Evolutionary conservation across 2,329 filamentous ascomycete genomes (phyloP), one percentile per base, ranked within the genome.

Genomic region (Hortaea sp.): DNA sequence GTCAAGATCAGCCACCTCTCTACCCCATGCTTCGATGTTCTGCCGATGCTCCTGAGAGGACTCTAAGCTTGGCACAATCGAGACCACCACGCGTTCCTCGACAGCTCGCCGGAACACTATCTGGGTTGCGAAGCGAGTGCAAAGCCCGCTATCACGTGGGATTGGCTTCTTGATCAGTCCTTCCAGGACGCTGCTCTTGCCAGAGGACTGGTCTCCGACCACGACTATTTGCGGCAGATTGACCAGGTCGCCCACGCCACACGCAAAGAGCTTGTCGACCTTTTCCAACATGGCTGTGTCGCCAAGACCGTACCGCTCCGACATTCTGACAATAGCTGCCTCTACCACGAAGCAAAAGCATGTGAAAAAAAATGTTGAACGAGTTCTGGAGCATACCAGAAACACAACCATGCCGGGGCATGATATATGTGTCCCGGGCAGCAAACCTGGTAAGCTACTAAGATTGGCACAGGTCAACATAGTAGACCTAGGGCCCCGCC

Each of bases 181-280:
- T 51, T 82, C 76, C 0, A 84, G 69, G 0, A 82, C 76, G 0
- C 76, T 81, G 10, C 73, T 78, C 56, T 83, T 83, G 2, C 79
- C 79, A 0, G 72, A 71, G 0, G 75, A 79, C 47, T 79, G 76
- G 39, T 79, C 75, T 5, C 80, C 78, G n/a, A 77, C 74, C 4
- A 81, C 77, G 6, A 82, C 70, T 34, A 63, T 53, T 41, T 62
- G 56, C 4, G 66, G 61, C 1, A 68, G 53, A 4, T 51, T 48
- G 5, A 62, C 50, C 7, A 59, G 50, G 6, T 64, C 58, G 13
- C 55, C 61, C 7, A 68, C 53, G 2, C 76, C 74, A 5, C 70
- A 68, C 1, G 68, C 66, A 6, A 74, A 70, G 1, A 82, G 62
- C 2, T 68, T 67, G 53, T 79, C 73, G 12, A 77, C 74, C 0